Evolutionary conservation across 345 rosid species (phyloP).

Genomic region (Bruguiera parviflora): DNA sequence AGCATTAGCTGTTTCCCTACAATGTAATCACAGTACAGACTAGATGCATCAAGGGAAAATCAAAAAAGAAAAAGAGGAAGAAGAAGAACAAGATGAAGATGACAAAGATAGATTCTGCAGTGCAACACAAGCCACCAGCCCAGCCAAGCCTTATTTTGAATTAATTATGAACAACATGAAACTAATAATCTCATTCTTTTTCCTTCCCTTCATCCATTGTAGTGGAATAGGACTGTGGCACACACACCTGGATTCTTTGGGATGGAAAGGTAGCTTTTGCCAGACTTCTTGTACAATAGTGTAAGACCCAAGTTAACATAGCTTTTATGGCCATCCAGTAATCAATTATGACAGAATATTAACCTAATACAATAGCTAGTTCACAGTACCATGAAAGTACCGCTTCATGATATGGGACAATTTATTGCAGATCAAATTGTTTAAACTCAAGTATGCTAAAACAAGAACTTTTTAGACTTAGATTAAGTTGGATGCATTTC

Average conservation of each 20-base stretch:
- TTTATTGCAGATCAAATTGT: no score
- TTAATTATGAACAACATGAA: not conserved
- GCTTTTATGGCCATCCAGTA: no score
- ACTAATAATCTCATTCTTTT: not conserved
- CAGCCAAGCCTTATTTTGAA: no score
- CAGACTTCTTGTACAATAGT: not conserved
- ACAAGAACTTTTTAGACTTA: no score
- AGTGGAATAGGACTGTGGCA: not conserved
- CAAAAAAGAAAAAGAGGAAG: not conserved
- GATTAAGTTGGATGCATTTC: no score
- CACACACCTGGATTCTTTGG: not conserved
- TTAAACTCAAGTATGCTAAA: no score
- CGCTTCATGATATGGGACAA: no score
- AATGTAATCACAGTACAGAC: conserved; percentile 13
- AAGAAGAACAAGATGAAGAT: not conserved
- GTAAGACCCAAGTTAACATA: not conserved
- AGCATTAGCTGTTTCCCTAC: conserved; percentile 88
- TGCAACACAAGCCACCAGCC: no score
- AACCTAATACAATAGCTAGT: no score
- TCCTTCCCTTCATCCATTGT: not conserved
- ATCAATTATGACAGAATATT: no score
- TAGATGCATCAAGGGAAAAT: not conserved
- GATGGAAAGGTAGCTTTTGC: not conserved
- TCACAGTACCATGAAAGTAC: no score
- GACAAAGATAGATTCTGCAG: not conserved